Evolutionary conservation across 2,329 filamentous ascomycete genomes (phyloP).

Genomic region (Emmonsia crescens): DNA sequence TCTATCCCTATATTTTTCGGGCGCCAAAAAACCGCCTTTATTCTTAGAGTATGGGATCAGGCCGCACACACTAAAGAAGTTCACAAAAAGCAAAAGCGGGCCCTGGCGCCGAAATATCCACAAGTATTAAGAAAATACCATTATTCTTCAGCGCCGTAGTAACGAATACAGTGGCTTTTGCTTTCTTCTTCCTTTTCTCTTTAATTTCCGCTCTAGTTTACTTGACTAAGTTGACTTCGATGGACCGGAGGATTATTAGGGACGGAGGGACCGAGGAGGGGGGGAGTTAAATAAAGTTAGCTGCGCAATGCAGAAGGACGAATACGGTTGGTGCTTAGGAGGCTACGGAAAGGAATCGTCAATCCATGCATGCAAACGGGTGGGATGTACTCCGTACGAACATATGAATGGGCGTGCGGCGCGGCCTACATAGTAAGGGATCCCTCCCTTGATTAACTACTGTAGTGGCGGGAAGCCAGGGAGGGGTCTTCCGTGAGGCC

Average conservation of each 20-base stretch:
- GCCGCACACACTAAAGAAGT: background rate
- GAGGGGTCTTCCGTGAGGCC: background rate
- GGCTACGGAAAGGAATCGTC: background rate
- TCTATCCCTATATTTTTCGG: background rate
- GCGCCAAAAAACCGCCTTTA: background rate
- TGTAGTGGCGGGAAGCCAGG: background rate
- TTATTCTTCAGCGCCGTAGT: background rate
- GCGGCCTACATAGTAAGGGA: background rate
- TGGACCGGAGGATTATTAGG: too few species aligned
- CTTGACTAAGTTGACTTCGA: background rate
- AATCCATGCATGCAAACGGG: background rate
- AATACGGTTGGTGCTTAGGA: background rate
- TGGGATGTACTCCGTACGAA: too few species aligned
- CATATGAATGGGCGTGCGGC: background rate
- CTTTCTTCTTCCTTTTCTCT: slow-evolving; percentile 9
- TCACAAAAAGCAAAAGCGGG: background rate
- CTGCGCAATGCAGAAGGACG: background rate
- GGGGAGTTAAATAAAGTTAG: background rate
- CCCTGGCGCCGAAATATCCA: background rate
- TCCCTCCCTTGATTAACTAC: background rate
- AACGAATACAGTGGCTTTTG: too few species aligned
- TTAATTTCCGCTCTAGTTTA: background rate
- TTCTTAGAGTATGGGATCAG: background rate
- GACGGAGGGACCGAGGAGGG: background rate
- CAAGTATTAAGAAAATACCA: background rate